phyloP scores from a whole-genome alignment of 768 basidiomycete genomes.

The Panellus pusillus region DNA sequence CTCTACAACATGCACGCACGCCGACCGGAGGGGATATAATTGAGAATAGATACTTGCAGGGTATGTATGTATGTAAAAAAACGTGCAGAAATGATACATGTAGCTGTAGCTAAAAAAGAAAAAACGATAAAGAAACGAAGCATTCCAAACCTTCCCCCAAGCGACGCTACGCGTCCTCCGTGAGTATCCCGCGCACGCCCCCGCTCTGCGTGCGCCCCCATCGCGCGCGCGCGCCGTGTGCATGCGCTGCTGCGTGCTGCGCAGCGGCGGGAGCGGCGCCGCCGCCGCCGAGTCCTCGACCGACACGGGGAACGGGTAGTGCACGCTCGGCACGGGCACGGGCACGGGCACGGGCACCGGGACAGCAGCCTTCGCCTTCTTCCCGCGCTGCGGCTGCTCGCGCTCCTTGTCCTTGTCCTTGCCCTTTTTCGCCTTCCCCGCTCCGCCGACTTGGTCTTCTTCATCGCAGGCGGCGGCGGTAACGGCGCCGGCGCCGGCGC shows the following conservation, averaged over 20 bases:
- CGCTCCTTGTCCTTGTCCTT: conserved; percentile 42
- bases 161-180: conserved; percentile 31
- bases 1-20: too few relatives aligned
- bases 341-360: conserved; percentile 36
- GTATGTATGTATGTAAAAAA: too few relatives aligned
- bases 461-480: conserved; percentile 17
- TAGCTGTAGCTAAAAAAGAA: too few relatives aligned
- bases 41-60: too few relatives aligned
- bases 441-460: conserved; percentile 6
- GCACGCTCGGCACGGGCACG: conserved; percentile 46
- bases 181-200: conserved; percentile 74
- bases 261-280: conserved; percentile 17
- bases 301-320: conserved; percentile 68
- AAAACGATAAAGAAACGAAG: background rate
- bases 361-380: conserved; percentile 36
- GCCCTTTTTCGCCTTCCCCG: conserved; percentile 22
- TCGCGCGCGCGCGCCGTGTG: conserved; percentile 73
- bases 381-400: conserved; percentile 40
- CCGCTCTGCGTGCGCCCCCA: conserved; percentile 86
- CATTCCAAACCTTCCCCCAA: too few relatives aligned
- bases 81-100: background rate
- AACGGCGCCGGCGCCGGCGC: conserved; percentile 16
- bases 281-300: conserved; percentile 34
- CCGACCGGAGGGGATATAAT: too few relatives aligned
- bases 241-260: conserved; percentile 47